phyloP scores from a whole-genome alignment of 768 basidiomycete genomes.

The Leccinum broughii region DNA sequence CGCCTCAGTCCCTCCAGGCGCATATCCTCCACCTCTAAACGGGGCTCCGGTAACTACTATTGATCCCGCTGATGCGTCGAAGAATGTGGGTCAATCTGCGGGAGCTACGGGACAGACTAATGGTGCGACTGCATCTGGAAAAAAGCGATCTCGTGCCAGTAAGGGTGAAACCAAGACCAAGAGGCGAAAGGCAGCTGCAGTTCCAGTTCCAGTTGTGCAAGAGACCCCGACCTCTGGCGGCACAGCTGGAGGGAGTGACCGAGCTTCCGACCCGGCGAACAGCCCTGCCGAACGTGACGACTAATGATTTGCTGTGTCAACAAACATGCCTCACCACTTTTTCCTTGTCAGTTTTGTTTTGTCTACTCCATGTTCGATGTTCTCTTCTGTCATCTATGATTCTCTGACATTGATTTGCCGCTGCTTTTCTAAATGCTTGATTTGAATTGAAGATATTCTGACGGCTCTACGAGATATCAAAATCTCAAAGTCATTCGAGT shows the following conservation, averaged over 20 bases:
- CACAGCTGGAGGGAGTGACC: conserved; percentile 30
- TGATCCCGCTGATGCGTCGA: conserved; percentile 27
- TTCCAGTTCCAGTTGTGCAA: background rate
- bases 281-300: conserved; percentile 30
- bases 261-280: conserved; percentile 24
- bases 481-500: conserved; percentile 20
- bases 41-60: conserved; percentile 28
- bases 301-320: conserved; percentile 13
- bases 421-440: conserved; percentile 7
- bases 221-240: conserved; percentile 26
- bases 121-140: conserved; percentile 20
- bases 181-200: conserved; percentile 30
- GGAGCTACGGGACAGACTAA: conserved; percentile 20
- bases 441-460: conserved; percentile 30
- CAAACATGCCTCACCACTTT: background rate
- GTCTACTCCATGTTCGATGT: conserved; percentile 9
- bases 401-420: background rate
- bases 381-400: conserved; percentile 17
- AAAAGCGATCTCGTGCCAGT: conserved; percentile 32
- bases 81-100: conserved; percentile 21
- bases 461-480: conserved; percentile 21
- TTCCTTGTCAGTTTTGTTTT: conserved; percentile 4
- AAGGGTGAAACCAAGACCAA: conserved; percentile 35
- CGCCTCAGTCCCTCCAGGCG: conserved; percentile 30
- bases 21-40: conserved; percentile 33